Conservation (phyloP, 148 eudicot genomes). For the Dysphania ambrosioides region DNA sequence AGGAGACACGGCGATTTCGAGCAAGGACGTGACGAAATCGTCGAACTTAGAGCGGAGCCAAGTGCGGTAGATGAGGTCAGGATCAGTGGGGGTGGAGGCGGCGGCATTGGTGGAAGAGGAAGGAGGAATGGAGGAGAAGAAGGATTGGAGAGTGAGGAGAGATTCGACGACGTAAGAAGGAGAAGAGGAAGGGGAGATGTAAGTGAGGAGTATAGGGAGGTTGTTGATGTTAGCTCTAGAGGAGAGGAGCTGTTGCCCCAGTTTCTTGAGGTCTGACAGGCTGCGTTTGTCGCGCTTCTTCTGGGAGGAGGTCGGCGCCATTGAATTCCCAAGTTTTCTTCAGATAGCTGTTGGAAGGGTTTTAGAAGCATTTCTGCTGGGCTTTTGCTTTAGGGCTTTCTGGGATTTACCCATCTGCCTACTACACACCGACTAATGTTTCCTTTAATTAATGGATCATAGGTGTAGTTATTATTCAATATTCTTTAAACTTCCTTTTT, state of each 20-base stretch:
- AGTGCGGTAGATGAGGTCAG: slow-evolving; percentile 60
- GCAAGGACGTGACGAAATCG: slow-evolving; percentile 42
- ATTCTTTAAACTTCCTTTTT: too few relatives aligned
- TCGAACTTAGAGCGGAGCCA: slow-evolving; percentile 86
- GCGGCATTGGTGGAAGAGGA: slow-evolving; percentile 18
- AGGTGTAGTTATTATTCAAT: too few relatives aligned
- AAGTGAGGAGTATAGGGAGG: slow-evolving; percentile 58
- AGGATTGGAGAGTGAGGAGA: slow-evolving; percentile 73
- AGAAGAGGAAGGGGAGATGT: slow-evolving; percentile 48
- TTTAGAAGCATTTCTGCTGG: too few relatives aligned
- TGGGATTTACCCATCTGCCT: too few relatives aligned
- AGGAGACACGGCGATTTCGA: slow-evolving; percentile 41
- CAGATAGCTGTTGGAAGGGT: too few relatives aligned
- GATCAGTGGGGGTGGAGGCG: slow-evolving; percentile 30
- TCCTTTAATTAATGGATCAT: too few relatives aligned
- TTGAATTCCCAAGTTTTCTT: too few relatives aligned
- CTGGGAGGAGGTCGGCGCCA: too few relatives aligned
- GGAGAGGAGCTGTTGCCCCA: slow-evolving; percentile 64
- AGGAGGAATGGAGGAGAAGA: slow-evolving; percentile 57
- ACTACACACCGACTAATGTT: too few relatives aligned
- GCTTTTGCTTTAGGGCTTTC: too few relatives aligned
- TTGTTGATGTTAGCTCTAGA: too few relatives aligned
- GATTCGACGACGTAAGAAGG: slow-evolving; percentile 64
- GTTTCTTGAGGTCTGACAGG: slow-evolving; percentile 49
- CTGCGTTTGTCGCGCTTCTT: slow-evolving; percentile 38